Evolutionary conservation across 2,329 filamentous ascomycete genomes (phyloP).

Genomic region (Epichloe sibirici): DNA sequence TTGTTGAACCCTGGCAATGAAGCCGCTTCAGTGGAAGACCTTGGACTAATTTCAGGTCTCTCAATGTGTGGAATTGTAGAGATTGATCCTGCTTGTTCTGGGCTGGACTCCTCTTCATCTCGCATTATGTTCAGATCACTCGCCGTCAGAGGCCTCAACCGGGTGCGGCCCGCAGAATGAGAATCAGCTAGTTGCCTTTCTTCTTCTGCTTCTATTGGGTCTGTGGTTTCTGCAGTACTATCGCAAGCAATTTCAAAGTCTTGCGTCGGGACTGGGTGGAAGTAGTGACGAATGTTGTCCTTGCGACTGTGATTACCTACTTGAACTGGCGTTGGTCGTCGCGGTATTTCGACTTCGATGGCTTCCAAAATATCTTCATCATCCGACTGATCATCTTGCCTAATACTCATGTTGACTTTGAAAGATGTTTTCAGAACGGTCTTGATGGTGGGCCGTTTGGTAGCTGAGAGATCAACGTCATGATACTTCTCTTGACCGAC

Average conservation of each 20-base stretch:
- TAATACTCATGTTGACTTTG: constrained; percentile 22
- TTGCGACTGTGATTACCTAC: neutral
- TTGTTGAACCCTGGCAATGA: neutral
- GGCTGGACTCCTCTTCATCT: constrained; percentile 7
- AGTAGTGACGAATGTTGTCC: constrained; percentile 20
- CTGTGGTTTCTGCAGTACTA: constrained; percentile 18
- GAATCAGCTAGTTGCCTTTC: neutral
- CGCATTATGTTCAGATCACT: constrained; percentile 11
- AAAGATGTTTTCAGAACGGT: constrained; percentile 17
- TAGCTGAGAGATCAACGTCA: neutral
- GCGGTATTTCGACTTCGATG: constrained; percentile 16
- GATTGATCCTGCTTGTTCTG: constrained; percentile 4
- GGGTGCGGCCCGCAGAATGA: constrained; percentile 2
- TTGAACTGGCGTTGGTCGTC: constrained; percentile 2
- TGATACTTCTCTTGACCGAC: neutral
- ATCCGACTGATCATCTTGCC: constrained; percentile 20
- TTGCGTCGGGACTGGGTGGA: constrained; percentile 12
- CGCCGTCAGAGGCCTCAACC: constrained; percentile 9
- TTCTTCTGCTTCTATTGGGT: neutral
- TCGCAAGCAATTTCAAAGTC: constrained; percentile 23
- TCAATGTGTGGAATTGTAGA: neutral
- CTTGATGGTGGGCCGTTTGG: neutral
- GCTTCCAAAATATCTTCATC: constrained; percentile 10
- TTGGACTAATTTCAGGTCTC: neutral
- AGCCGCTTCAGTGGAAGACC: neutral